Evolutionary conservation across 495 filamentous ascomycete genomes (phyloP).

Genomic region (Aspergillus funiculosus): DNA sequence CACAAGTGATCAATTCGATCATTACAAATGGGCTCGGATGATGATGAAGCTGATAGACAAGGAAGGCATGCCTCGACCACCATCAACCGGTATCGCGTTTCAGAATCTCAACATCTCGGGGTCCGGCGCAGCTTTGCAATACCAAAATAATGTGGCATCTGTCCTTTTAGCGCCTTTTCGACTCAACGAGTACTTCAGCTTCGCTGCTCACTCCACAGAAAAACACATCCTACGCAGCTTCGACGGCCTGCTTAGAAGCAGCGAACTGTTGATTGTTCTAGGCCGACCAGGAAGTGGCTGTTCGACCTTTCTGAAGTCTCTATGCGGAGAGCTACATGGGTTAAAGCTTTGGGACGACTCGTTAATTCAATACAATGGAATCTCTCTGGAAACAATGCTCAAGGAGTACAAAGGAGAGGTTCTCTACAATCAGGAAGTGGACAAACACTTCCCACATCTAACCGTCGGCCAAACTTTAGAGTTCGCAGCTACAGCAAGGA

Average conservation of each 20-base stretch:
- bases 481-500: conserved; percentile 54
- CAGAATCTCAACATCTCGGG: conserved; percentile 51
- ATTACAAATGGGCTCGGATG: conserved; percentile 53
- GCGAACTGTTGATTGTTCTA: conserved; percentile 39
- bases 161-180: conserved; percentile 45
- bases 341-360: conserved; percentile 38
- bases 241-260: conserved; percentile 35
- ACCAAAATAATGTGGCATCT: conserved; percentile 51
- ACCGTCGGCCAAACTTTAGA: conserved; percentile 62
- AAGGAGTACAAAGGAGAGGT: conserved; percentile 60
- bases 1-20: conserved; percentile 49
- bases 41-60: conserved; percentile 38
- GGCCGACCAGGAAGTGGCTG: conserved; percentile 43
- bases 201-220: conserved; percentile 25
- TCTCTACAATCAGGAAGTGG: conserved; percentile 58
- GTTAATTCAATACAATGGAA: conserved; percentile 48
- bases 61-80: conserved; percentile 35
- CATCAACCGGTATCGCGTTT: conserved; percentile 43
- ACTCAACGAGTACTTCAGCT: conserved; percentile 39
- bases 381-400: conserved; percentile 48
- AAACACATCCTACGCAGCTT: conserved; percentile 41
- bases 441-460: conserved; percentile 61
- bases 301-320: conserved; percentile 40
- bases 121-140: conserved; percentile 48
- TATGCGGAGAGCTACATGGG: conserved; percentile 36